Evolutionary conservation across 2,329 filamentous ascomycete genomes (phyloP).

Genomic region (Neurospora sp.): DNA sequence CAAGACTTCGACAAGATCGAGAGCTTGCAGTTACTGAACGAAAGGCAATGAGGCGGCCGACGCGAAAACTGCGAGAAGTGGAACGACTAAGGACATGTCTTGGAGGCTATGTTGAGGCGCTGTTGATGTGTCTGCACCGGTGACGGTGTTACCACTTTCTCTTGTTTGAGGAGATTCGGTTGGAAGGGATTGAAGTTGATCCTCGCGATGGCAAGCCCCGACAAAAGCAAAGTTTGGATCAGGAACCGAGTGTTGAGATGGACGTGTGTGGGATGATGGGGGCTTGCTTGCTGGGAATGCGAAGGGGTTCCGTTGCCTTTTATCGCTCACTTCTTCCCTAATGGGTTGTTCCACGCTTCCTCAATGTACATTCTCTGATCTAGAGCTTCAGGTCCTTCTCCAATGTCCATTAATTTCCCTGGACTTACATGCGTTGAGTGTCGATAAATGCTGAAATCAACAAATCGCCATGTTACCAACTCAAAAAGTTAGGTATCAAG

Average conservation of each 20-base stretch:
- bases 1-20: neutral
- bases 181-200: neutral
- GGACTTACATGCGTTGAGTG: no score
- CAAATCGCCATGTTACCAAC: no score
- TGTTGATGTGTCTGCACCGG: neutral
- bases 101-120: neutral
- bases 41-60: neutral
- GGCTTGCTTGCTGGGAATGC: neutral
- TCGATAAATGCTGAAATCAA: no score
- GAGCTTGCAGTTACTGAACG: neutral
- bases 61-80: neutral
- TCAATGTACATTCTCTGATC: no score
- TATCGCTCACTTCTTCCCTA: no score
- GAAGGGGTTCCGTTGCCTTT: neutral
- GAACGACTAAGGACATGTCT: no score
- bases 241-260: neutral
- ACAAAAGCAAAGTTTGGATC: neutral
- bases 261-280: neutral
- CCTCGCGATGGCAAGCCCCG: neutral
- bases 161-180: neutral
- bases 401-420: no score
- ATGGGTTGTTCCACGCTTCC: no score
- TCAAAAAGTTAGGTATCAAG: no score
- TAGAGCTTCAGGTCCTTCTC: no score
- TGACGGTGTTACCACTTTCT: neutral